phyloP scores from a whole-genome alignment of 73 alveolate species.

The Symbiodinium natans region DNA sequence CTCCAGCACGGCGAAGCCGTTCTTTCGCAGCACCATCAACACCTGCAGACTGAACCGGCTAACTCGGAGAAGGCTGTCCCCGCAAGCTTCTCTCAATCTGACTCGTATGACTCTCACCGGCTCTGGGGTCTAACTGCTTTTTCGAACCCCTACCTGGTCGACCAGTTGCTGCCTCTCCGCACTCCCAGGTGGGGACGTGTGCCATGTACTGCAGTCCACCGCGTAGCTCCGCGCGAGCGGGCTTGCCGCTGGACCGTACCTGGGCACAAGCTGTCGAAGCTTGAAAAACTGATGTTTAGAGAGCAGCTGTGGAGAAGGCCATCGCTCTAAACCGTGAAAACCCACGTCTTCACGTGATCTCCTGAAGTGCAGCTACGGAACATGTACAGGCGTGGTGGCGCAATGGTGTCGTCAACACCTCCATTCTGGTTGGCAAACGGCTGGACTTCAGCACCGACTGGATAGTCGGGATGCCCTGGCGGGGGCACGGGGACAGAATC shows the following conservation, averaged over 20 bases:
- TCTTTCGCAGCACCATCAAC: slow-evolving; percentile 9
- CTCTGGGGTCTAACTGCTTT: not conserved
- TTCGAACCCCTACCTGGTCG: not conserved
- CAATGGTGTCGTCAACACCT: slow-evolving; percentile 66
- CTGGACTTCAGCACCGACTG: slow-evolving; percentile 50
- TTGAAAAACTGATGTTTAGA: no score
- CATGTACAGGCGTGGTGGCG: slow-evolving; percentile 36
- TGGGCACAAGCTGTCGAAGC: not conserved
- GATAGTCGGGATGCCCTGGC: slow-evolving; percentile 74
- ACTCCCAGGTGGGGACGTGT: not conserved
- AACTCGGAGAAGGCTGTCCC: not conserved
- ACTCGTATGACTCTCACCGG: not conserved
- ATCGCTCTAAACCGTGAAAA: no score
- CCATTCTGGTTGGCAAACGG: slow-evolving; percentile 91
- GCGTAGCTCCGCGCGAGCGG: slow-evolving; percentile 67
- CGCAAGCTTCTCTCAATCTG: not conserved
- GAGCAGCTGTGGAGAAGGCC: no score
- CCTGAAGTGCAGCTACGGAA: not conserved
- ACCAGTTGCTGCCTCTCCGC: slow-evolving; percentile 34
- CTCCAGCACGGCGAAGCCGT: slow-evolving; percentile 77
- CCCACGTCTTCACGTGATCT: no score
- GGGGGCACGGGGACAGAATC: slow-evolving; percentile 84
- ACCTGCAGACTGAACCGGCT: not conserved
- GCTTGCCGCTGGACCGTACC: slow-evolving; percentile 80
- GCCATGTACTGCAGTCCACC: slow-evolving; percentile 53